Base-by-base conservation (phyloP, 257 asterid species). In the Galeopsis tetrahit region DNA sequence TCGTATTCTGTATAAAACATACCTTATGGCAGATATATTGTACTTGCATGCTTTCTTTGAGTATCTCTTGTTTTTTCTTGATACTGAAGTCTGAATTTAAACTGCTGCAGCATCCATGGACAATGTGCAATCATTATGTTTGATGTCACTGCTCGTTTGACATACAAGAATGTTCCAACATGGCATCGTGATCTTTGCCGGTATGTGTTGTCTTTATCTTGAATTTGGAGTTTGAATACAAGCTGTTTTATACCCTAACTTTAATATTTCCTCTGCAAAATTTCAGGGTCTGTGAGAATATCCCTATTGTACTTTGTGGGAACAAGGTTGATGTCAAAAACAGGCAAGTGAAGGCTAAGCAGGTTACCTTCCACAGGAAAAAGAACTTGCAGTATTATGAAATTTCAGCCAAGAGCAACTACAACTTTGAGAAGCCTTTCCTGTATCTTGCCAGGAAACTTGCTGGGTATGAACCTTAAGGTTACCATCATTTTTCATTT, bases 161-260 rank as follows among this genome's bases (percentile, higher is more conserved):
- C 97, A 15, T 91, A 89, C 84, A 91, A 91, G 85, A 91, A 91
- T 68, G 97, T 89, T 8, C 96, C 97, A 1, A 92, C 96, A 8
- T 92, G 98, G 98, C 98, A 92, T 71, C 92, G 98, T 79, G 98
- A 92, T 82, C 92, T 92, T 79, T 92, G 98, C 89, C 70, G 97
- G 96, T 89, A 77, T 74, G 69, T 76, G 14, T 7, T 14, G 10
- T 13, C 48, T 9, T n/a, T 38, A n/a, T 21, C 40, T 34, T 61
- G 40, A 8, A 7, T 2, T 21, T 28, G 2, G 2, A 10, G 13
- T 5, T 6, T 63, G 10, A 17, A 10, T 59, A 2, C n/a, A 0
- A n/a, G 42, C 6, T 11, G 11, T 55, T 53, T 4, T 21, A 0
- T 43, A 38, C 39, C 6, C 6, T 34, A 63, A 42, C 64, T 10